Base-by-base conservation (phyloP, 805 yeast genomes). In the Cyberlindnera misumaiensis region DNA sequence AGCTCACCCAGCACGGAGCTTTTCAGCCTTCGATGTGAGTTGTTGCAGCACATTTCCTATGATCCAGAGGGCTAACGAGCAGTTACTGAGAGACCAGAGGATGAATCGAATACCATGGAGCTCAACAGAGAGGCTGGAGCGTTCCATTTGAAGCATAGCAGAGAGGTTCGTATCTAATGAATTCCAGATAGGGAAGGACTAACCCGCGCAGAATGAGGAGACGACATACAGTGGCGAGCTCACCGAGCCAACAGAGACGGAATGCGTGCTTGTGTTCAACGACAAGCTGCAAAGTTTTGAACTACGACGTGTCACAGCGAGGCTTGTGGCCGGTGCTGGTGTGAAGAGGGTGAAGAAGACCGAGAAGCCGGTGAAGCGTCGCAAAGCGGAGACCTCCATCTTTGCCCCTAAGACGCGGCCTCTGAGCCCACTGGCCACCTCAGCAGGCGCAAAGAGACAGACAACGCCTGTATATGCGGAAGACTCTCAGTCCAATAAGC, bases 191-290 rank as follows among this genome's bases (percentile, higher is more conserved):
- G 31, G 15, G 31, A 13, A 3, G 31, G 18, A 30, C 33, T 30
- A 30, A 30, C 33, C 36, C 14, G 42, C 39, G 8, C 44, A 41
- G 34, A 33, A 30, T 4, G 38, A 42, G 8, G 42, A 38, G 3
- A 34, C 50, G 4, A 15, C 39, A 2, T 47, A 51, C 31, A 40
- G 43, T 20, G 59, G 59, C 1, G 33, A 22, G 1, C 24, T 39
- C 2, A 25, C 39, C 2, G 32, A 35, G 13, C 35, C 43, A 1
- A 39, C 37, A n/a, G 46, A 46, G 2, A 34, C 49, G 5, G 54
- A 53, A n/a, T 55, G 53, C 33, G 25, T 56, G 3, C 27, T 56
- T n/a, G 27, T 48, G 1, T 56, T 28, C 35, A 50, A 53, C 30
- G 45, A 45, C 15, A 25, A 36, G 10, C n/a, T 36, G 4, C 22